A percentile compares a stretch with the other conserved stretches of the same genome.
Conservation (phyloP, 139 green algal species). For the Diplosphaera chodatii region DNA sequence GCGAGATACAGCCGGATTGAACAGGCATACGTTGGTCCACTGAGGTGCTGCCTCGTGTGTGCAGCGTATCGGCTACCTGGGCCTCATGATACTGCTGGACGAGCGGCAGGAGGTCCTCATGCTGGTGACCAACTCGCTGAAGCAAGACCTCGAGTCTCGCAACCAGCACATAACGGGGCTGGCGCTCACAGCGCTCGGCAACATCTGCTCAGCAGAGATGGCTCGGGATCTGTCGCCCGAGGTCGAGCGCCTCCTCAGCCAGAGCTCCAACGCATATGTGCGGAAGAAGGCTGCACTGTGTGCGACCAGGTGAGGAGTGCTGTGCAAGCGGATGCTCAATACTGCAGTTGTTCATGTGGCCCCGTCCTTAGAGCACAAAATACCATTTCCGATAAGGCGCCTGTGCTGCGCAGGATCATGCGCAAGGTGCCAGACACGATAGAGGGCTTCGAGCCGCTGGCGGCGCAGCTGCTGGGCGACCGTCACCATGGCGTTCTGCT, state of each 20-base stretch:
- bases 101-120: constrained; percentile 99
- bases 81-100: constrained; percentile 95
- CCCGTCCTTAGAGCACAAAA: too few relatives aligned
- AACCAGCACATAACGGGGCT: constrained; percentile 88
- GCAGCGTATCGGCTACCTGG: constrained; percentile 95
- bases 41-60: neutral
- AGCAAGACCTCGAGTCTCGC: constrained; percentile 84
- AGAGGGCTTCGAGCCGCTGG: constrained; percentile 76
- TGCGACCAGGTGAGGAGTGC: constrained; percentile 63
- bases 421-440: constrained; percentile 90
- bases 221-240: constrained; percentile 90
- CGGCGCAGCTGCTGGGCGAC: constrained; percentile 73
- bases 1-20: too few relatives aligned
- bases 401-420: constrained; percentile 57
- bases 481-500: constrained; percentile 88
- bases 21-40: neutral
- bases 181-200: constrained; percentile 89
- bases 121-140: constrained; percentile 98
- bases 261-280: constrained; percentile 72
- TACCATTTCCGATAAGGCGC: too few relatives aligned
- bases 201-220: constrained; percentile 98
- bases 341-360: too few relatives aligned
- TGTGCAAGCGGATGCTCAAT: too few relatives aligned
- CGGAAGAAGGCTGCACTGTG: constrained; percentile 92
- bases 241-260: constrained; percentile 76